A percentile compares a stretch with the other conserved stretches of the same genome.
Conservation (phyloP, 352 stramenopile genomes). For the Stephanocyclus meneghinianus region DNA sequence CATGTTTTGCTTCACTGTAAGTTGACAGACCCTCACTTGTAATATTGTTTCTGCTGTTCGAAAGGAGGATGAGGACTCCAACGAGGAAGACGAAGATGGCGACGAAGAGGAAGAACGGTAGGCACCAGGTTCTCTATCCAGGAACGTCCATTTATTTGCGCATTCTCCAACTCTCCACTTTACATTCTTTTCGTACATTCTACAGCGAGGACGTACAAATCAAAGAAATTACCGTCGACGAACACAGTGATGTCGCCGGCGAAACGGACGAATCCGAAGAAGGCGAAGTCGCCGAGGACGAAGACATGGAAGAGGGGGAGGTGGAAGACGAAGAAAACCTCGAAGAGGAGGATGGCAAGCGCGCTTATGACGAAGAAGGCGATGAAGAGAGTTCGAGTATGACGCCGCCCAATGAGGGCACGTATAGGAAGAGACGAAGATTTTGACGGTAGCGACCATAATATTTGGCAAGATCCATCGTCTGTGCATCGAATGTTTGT, state of each 20-base stretch:
- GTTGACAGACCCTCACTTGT: background rate
- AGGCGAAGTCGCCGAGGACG: constrained; percentile 39
- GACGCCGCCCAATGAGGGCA: constrained; percentile 30
- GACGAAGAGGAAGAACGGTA: constrained; percentile 17
- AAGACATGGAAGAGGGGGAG: constrained; percentile 39
- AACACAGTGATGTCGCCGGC: constrained; percentile 27
- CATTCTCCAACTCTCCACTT: background rate
- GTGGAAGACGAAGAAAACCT: constrained; percentile 17
- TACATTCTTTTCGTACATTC: background rate
- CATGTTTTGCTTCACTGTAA: background rate
- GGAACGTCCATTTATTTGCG: background rate
- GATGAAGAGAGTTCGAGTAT: constrained; percentile 35
- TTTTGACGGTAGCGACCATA: constrained; percentile 1
- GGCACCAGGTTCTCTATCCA: background rate
- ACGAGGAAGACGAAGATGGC: constrained; percentile 10
- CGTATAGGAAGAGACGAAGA: constrained; percentile 37
- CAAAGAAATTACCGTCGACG: constrained; percentile 50
- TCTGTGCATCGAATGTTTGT: background rate
- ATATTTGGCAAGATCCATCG: background rate
- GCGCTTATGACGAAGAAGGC: constrained; percentile 27
- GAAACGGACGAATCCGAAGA: constrained; percentile 47
- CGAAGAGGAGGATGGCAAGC: background rate
- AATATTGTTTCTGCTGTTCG: background rate
- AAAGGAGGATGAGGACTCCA: constrained; percentile 23
- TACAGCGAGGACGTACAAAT: constrained; percentile 40